Base-by-base conservation (phyloP, 2,329 filamentous ascomycete genomes). In the Dothideomycetes sp. region DNA sequence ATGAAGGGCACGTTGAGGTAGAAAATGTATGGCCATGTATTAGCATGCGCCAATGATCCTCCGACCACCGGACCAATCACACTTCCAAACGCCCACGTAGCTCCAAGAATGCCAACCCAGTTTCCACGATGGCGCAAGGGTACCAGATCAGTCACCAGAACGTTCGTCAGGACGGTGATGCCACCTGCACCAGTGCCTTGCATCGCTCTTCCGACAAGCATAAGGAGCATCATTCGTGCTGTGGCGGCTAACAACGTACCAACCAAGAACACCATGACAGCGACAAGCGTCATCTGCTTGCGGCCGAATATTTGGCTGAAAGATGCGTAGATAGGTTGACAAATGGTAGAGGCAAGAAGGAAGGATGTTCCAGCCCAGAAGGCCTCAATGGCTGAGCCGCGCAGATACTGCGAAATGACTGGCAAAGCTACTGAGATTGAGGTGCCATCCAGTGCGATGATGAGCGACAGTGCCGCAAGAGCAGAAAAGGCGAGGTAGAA, bases 241-340 rank as follows among this genome's bases (percentile, higher is more conserved):
- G 63, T 64, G 1, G 71, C 74, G 31, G 59, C 64, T 3, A 79
- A 58, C 0, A 64, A 69, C 40, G 71, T 73, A 0, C 74, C 74
- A 0, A 77, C 47, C 0, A 58, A 60, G 43, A 76, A 76, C n/a
- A n/a, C n/a, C n/a, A n/a, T n/a, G n/a, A n/a, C n/a, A n/a, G n/a
- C n/a, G n/a, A n/a, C n/a, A n/a, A n/a, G n/a, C n/a, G n/a, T n/a
- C n/a, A n/a, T n/a, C n/a, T n/a, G n/a, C n/a, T n/a, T n/a, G n/a
- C n/a, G n/a, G n/a, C n/a, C n/a, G n/a, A n/a, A n/a, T n/a, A n/a
- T n/a, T n/a, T n/a, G n/a, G n/a, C n/a, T n/a, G n/a, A n/a, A n/a
- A n/a, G n/a, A n/a, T n/a, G n/a, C n/a, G n/a, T n/a, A n/a, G n/a
- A n/a, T n/a, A n/a, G n/a, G n/a, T n/a, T n/a, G n/a, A n/a, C n/a